Percentiles rank a stretch among this genome's conserved stretches.
These are phyloP conservation scores for Salix viminalis DNA, from an alignment of 345 rosid species.

Conservation along the genomic window DNA sequence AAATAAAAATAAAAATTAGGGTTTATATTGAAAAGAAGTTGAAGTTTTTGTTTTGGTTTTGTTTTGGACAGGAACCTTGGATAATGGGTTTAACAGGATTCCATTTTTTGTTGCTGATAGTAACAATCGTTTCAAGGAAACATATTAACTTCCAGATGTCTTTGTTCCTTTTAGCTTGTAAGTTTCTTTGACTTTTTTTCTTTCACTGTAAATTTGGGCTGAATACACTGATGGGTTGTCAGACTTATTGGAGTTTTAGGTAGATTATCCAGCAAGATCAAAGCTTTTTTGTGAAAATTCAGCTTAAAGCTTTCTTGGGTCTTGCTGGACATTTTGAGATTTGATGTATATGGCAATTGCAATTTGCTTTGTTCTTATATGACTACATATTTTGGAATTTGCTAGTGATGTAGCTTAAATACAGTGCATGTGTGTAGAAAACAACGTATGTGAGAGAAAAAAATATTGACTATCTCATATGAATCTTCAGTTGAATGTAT, in stretches of 20 bases:
- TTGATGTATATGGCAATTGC: not conserved
- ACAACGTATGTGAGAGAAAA: not conserved
- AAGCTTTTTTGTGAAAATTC: not conserved
- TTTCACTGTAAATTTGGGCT: not conserved
- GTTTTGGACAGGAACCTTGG: conserved; percentile 69
- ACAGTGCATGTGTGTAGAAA: not conserved
- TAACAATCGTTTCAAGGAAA: conserved; percentile 54
- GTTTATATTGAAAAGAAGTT: not conserved
- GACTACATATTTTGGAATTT: not conserved
- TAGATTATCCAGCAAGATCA: not conserved
- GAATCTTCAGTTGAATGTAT: not conserved
- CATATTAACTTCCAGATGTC: conserved; percentile 78
- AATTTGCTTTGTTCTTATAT: not conserved
- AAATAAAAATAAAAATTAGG: not conserved
- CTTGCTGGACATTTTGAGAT: not conserved
- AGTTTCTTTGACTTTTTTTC: conserved; percentile 19
- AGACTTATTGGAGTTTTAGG: not conserved
- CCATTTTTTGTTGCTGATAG: conserved; percentile 50
- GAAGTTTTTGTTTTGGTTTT: not conserved
- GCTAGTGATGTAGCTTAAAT: not conserved
- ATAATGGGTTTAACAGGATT: conserved; percentile 59
- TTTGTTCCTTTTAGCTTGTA: conserved; percentile 73
- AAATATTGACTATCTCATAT: not conserved
- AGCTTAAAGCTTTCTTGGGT: not conserved
- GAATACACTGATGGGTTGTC: too few relatives aligned